Evolutionary conservation across 1,284 basidiomycete genomes (phyloP).

Genomic region (Apiotrichum montevideense): DNA sequence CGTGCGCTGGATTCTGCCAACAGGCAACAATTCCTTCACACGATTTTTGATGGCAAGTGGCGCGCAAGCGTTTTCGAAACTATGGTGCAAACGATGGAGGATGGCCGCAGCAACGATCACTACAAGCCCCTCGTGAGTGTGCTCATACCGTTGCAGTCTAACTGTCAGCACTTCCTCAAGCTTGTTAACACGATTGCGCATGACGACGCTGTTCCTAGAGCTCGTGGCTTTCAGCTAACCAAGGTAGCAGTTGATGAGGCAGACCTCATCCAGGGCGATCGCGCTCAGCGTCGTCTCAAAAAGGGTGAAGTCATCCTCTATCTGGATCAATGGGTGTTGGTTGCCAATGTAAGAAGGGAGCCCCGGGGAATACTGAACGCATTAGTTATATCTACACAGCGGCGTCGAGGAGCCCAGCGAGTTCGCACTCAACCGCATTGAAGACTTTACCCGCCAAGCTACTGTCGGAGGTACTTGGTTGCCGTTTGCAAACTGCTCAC

Average conservation of each 20-base stretch:
- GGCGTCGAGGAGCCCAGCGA: not conserved
- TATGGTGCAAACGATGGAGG: too few species aligned
- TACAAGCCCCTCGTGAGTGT: not conserved
- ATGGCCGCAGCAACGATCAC: too few species aligned
- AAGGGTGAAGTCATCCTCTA: constrained; percentile 12
- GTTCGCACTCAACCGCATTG: not conserved
- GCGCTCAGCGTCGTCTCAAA: constrained; percentile 1
- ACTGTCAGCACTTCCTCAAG: not conserved
- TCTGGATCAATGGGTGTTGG: constrained; percentile 6
- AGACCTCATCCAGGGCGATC: constrained; percentile 3
- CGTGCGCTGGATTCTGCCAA: too few species aligned
- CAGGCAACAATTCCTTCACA: too few species aligned
- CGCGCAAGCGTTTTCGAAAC: too few species aligned
- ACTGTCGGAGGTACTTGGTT: not conserved
- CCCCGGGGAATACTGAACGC: not conserved
- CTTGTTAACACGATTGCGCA: not conserved
- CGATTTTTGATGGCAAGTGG: too few species aligned
- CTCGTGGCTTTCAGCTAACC: constrained; percentile 9
- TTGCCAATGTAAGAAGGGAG: constrained; percentile 8
- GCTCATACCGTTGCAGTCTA: not conserved
- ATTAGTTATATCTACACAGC: not conserved
- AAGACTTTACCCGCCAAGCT: not conserved
- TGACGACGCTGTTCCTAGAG: not conserved
- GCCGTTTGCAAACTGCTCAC: not conserved
- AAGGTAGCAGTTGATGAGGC: constrained; percentile 7